Evolutionary conservation across 257 asterid species (phyloP).

Genomic region (Coffea eugenioides): DNA sequence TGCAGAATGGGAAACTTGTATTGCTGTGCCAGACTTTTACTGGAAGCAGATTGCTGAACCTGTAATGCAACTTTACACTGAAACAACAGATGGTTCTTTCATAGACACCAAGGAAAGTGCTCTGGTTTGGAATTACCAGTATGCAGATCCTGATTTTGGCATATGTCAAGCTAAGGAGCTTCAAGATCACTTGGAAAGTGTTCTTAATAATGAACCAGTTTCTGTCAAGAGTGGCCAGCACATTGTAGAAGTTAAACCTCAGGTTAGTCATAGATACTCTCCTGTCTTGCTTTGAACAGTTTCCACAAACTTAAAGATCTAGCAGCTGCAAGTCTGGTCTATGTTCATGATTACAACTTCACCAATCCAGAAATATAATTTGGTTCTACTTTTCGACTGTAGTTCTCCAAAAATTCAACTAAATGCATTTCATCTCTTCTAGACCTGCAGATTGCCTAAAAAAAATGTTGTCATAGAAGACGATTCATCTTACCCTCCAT

Average conservation of each 20-base stretch:
- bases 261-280: constrained; percentile 40
- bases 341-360: neutral
- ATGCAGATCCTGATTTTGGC: constrained; percentile 86
- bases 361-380: neutral
- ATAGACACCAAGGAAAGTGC: constrained; percentile 70
- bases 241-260: constrained; percentile 87
- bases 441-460: neutral
- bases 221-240: constrained; percentile 75
- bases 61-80: constrained; percentile 73
- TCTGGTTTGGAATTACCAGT: constrained; percentile 82
- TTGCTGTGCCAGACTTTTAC: constrained; percentile 61
- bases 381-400: neutral
- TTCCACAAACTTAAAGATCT: neutral
- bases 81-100: constrained; percentile 85
- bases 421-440: neutral
- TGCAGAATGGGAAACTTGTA: constrained; percentile 71
- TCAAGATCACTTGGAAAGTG: constrained; percentile 78
- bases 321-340: neutral
- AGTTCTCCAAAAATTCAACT: neutral
- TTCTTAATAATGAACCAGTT: constrained; percentile 82
- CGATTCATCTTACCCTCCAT: no score
- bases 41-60: constrained; percentile 95
- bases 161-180: constrained; percentile 87
- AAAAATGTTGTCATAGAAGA: neutral
- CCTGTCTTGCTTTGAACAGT: neutral